phyloP scores from a whole-genome alignment of 2,329 filamentous ascomycete species.

The Xylaria sp. region DNA sequence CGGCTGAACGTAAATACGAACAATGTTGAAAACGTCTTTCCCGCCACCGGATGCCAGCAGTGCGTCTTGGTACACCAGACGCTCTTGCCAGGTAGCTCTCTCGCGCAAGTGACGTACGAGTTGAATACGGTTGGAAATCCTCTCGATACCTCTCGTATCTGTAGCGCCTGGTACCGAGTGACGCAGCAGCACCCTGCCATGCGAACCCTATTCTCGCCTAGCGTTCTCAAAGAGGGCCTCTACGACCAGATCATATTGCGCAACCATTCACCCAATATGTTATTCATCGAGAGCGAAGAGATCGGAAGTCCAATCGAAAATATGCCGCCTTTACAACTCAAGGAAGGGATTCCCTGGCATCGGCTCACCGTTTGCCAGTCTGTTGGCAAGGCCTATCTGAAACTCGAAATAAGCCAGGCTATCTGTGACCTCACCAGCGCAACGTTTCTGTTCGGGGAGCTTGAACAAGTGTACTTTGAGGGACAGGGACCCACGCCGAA shows the following conservation, averaged over 20 bases:
- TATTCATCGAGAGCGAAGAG: constrained; percentile 56
- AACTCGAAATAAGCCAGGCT: constrained; percentile 57
- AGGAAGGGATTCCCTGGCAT: constrained; percentile 52
- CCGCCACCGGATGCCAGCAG: constrained; percentile 55
- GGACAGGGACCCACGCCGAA: constrained; percentile 43
- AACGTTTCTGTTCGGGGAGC: constrained; percentile 53
- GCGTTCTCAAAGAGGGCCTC: constrained; percentile 53
- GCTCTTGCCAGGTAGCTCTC: constrained; percentile 48
- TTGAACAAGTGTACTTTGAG: constrained; percentile 52
- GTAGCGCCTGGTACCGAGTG: constrained; percentile 56
- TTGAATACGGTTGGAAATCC: constrained; percentile 47
- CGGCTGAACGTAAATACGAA: constrained; percentile 49
- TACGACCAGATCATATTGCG: constrained; percentile 58
- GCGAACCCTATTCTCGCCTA: constrained; percentile 59
- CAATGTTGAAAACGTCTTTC: constrained; percentile 57
- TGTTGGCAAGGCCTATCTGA: constrained; percentile 50
- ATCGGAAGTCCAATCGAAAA: constrained; percentile 49
- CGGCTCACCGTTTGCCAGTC: constrained; percentile 57
- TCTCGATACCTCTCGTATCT: constrained; percentile 53
- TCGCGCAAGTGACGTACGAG: constrained; percentile 55
- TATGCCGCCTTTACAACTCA: constrained; percentile 49
- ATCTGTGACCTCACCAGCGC: constrained; percentile 56
- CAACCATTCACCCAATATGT: constrained; percentile 55
- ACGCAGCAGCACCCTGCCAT: constrained; percentile 52
- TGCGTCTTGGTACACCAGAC: constrained; percentile 55